Base-by-base conservation (phyloP, 139 green algal genomes). In the Chlorella sp. region DNA sequence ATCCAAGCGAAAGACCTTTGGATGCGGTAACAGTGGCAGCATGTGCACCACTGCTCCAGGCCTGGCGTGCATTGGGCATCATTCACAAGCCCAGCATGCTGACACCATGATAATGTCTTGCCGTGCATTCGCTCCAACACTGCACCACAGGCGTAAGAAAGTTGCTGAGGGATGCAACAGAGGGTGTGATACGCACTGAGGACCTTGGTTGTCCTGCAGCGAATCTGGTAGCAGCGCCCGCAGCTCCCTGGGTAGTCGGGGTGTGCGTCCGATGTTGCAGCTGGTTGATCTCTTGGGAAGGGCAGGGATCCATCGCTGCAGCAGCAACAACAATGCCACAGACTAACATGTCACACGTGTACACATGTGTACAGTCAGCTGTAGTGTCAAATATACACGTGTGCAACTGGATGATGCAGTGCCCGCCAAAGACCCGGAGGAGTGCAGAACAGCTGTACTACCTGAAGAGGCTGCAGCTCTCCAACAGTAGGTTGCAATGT, bases 211-310 rank as follows among this genome's bases (percentile, higher is more conserved):
- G 55, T 31, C 3, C 17, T 14, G 17, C 55, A 63, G 14, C 55
- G 55, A 29, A 31, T n/a, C 55, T 31, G 3, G 27, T 63, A 29
- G 4, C 51, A 73, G 63, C 74, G 27, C 5, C 42, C 49, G 70
- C 76, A 83, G 26, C 31, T 67, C 27, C 80, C 80, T 2, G 72
- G 49, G 64, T 66, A 79, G 69, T 75, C 72, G 0, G 49, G n/a
- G 64, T 76, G 31, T 3, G 70, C 69, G 42, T 76, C 67, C 17
- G 69, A 72, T 5, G 35, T 24, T 3, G 71, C 72, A 1, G 70
- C 73, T 23, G 63, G 55, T 1, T 59, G 32, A 3, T 69, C 65
- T 10, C 62, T 26, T 26, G 62, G 60, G 42, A 70, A 70, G n/a
- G 61, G 71, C 71, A 76, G 35, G 50, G 55, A 27, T n/a, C 34